Conservation (phyloP, 345 rosid species). For the Rubroshorea leprosula region DNA sequence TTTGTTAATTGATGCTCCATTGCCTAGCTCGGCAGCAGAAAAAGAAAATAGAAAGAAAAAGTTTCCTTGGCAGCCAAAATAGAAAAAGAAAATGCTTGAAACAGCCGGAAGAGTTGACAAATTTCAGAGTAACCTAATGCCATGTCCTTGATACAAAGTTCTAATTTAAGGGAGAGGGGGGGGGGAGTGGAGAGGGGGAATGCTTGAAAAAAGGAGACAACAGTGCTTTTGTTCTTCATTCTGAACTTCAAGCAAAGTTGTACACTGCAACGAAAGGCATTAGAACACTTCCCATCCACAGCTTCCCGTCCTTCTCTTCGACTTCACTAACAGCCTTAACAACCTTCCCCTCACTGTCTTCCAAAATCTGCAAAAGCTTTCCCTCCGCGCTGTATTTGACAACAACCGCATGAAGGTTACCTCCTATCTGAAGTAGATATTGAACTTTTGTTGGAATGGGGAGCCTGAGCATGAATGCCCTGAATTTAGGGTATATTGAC, state of each 20-base stretch:
- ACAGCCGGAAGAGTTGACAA: too few relatives aligned
- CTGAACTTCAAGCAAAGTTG: slow-evolving; percentile 25
- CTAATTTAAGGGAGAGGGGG: too few relatives aligned
- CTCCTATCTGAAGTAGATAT: slow-evolving; percentile 47
- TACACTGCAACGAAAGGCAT: slow-evolving; percentile 79
- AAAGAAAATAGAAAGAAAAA: too few relatives aligned
- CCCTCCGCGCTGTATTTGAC: slow-evolving; percentile 78
- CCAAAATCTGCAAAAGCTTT: slow-evolving; percentile 57
- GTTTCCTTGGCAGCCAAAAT: too few relatives aligned
- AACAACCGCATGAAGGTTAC: slow-evolving; percentile 39
- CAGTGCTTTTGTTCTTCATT: not conserved
- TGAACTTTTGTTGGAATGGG: slow-evolving; percentile 58
- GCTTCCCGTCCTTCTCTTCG: slow-evolving; percentile 88
- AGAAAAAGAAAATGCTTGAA: too few relatives aligned
- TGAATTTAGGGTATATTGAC: slow-evolving; percentile 38
- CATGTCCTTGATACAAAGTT: too few relatives aligned
- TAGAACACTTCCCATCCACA: slow-evolving; percentile 90
- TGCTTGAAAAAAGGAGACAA: too few relatives aligned
- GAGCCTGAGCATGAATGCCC: slow-evolving; percentile 57
- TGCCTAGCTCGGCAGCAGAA: too few relatives aligned
- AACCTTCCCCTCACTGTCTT: slow-evolving; percentile 77
- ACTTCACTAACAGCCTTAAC: slow-evolving; percentile 77
- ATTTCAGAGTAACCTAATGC: too few relatives aligned
- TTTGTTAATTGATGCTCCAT: too few relatives aligned
- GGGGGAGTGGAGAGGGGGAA: too few relatives aligned